A percentile compares a stretch with the other conserved stretches of the same genome.
Evolutionary conservation across 1,284 basidiomycete genomes (phyloP).

Genomic region (Malassezia pachydermatis): DNA sequence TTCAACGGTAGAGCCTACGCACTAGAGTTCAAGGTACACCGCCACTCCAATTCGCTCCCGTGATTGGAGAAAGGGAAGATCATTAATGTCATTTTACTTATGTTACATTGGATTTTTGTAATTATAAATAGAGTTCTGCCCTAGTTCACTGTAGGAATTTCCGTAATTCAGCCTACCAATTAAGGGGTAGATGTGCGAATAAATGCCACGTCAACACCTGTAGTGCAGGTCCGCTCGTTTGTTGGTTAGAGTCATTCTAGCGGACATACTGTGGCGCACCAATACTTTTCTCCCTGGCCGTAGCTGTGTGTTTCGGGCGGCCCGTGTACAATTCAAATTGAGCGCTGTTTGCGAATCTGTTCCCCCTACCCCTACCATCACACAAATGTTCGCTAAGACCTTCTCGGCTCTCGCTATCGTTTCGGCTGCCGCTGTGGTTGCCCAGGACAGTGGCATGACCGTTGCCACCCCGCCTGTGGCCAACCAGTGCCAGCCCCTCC

Average conservation of each 20-base stretch:
- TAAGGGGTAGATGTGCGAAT: too few relatives aligned
- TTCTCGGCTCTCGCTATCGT: conserved; percentile 12
- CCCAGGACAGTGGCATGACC: conserved; percentile 1
- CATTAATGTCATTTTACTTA: too few relatives aligned
- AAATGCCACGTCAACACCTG: neutral
- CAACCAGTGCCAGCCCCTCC: conserved; percentile 23
- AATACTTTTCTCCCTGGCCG: neutral
- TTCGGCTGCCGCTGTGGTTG: conserved; percentile 15
- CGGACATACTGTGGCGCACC: neutral
- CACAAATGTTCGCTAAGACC: conserved; percentile 17
- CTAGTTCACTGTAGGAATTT: too few relatives aligned
- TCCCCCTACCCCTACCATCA: neutral
- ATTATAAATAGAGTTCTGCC: too few relatives aligned
- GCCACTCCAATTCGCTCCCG: too few relatives aligned
- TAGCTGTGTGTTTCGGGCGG: conserved; percentile 3
- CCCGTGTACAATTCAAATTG: conserved; percentile 12
- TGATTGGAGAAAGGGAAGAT: too few relatives aligned
- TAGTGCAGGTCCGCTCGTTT: neutral
- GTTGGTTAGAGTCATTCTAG: neutral
- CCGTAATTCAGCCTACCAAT: too few relatives aligned
- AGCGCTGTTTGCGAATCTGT: neutral
- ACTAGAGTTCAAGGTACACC: too few relatives aligned
- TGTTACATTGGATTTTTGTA: too few relatives aligned
- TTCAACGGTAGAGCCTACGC: too few relatives aligned
- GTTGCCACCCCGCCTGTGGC: conserved; percentile 20